Conservation (phyloP, 1,284 basidiomycete species). For the Leccinum angustisporum region DNA sequence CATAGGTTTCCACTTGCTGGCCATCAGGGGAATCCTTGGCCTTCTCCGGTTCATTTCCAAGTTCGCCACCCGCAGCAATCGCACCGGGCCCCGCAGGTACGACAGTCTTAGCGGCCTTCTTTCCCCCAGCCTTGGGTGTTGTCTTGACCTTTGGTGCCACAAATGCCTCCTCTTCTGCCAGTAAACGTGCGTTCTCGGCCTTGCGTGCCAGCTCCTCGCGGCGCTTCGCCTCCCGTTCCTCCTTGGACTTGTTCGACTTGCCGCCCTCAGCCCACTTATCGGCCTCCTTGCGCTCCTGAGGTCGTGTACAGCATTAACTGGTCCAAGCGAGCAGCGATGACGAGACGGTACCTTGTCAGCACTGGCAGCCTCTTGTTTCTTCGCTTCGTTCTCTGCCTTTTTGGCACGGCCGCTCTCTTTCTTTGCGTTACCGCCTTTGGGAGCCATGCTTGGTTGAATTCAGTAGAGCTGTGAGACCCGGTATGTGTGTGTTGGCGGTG, state of each 20-base stretch:
- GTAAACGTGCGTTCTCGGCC: slow-evolving; percentile 71
- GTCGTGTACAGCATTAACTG: slow-evolving; percentile 5
- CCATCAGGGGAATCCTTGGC: slow-evolving; percentile 28
- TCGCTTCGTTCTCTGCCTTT: slow-evolving; percentile 90
- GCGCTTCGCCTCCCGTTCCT: slow-evolving; percentile 76
- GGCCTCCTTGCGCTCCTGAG: slow-evolving; percentile 75
- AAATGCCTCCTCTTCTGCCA: slow-evolving; percentile 84
- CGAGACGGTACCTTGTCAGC: slow-evolving; percentile 52
- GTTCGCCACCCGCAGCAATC: slow-evolving; percentile 67
- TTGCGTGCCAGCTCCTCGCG: slow-evolving; percentile 73
- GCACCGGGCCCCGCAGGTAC: slow-evolving; percentile 75
- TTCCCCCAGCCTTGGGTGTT: slow-evolving; percentile 63
- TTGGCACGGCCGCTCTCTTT: slow-evolving; percentile 86
- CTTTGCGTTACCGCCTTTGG: slow-evolving; percentile 86
- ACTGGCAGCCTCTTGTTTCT: slow-evolving; percentile 63
- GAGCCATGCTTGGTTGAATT: slow-evolving; percentile 59
- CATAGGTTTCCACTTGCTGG: slow-evolving; percentile 62
- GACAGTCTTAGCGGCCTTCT: slow-evolving; percentile 46
- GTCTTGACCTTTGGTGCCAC: slow-evolving; percentile 64
- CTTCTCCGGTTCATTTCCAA: slow-evolving; percentile 36
- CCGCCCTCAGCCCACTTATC: slow-evolving; percentile 75
- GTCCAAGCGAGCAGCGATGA: slow-evolving; percentile 4
- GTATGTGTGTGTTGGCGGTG: slow-evolving; percentile 5
- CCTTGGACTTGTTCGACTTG: slow-evolving; percentile 64
- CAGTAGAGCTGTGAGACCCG: slow-evolving; percentile 6